Evolutionary conservation across 23 red algal species (phyloP), one percentile per base, ranked within the genome.

Genomic region (Cyanidiococcus yangmingshanensis): DNA sequence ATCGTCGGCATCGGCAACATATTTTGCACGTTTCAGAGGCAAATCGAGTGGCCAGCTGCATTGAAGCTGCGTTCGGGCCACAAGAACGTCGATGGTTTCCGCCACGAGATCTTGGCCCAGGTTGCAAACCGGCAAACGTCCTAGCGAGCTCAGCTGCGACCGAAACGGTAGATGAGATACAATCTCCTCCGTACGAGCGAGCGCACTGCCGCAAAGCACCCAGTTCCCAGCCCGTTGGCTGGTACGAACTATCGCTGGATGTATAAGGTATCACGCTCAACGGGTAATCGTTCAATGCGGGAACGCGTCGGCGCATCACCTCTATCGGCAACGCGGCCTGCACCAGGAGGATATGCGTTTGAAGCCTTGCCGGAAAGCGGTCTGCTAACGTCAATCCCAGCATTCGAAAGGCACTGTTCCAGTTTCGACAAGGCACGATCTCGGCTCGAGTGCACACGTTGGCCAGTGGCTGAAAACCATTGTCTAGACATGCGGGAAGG

Each of bases 251-350:
- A 71, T 71, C 63, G 12, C 3, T 29, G 63, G n/a, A 12, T 12
- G 32, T 29, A 29, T 32, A 30, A 12, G 63, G 63, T 35, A 71
- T 29, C n/a, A 25, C 32, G 7, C 16, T 29, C 12, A 71, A 7
- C 63, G 63, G 63, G 63, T 71, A 71, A 32, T 71, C 27, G 63
- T 71, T 71, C 63, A 71, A 29, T 12, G n/a, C 32, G 12, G 63
- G 63, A 25, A 71, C 63, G 27, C 63, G 63, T 3, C 63, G 63
- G 32, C 63, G 63, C 63, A 71, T 32, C 63, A 35, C 12, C n/a
- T 2, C n/a, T 2, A 25, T 29, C 12, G 21, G n/a, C 63, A 71
- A 12, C 16, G 63, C n/a, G 7, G 63, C 27, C 63, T 71, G 63
- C 63, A 71, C 3, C 7, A 71, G 27, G 3, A 71, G 12, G 3